phyloP scores from a whole-genome alignment of 1,284 basidiomycete species.

The Papiliotrema nemorosa region DNA sequence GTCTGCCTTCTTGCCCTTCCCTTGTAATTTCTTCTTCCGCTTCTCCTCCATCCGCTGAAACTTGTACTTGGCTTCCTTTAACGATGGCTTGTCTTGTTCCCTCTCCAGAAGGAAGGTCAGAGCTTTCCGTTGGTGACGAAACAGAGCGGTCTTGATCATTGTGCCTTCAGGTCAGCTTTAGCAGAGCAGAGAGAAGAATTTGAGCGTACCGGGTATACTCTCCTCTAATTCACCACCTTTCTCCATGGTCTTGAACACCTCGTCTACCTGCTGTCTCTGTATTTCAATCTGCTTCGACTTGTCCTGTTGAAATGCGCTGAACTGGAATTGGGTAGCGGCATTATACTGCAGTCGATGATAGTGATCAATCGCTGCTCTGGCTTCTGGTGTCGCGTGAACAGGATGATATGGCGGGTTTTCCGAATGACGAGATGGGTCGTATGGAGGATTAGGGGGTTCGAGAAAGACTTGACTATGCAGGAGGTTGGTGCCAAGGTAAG shows the following conservation, averaged over 20 bases:
- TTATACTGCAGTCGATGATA: slow-evolving; percentile 11
- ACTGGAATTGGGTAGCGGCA: neutral
- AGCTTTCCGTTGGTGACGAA: slow-evolving; percentile 97
- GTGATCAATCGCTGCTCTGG: slow-evolving; percentile 9
- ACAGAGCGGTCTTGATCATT: slow-evolving; percentile 84
- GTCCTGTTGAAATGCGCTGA: slow-evolving; percentile 44
- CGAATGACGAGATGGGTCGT: slow-evolving; percentile 58
- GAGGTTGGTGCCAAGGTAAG: slow-evolving; percentile 72
- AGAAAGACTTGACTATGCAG: slow-evolving; percentile 66
- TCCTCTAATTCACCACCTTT: slow-evolving; percentile 81
- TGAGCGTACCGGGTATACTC: slow-evolving; percentile 69
- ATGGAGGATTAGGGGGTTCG: slow-evolving; percentile 65
- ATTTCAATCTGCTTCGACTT: slow-evolving; percentile 81
- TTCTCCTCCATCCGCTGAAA: slow-evolving; percentile 26
- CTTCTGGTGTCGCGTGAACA: slow-evolving; percentile 58
- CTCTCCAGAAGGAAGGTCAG: slow-evolving; percentile 93
- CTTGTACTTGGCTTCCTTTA: slow-evolving; percentile 39
- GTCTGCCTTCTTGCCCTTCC: slow-evolving; percentile 9
- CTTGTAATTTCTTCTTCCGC: slow-evolving; percentile 19
- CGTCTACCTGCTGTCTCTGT: slow-evolving; percentile 87
- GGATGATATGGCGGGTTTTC: slow-evolving; percentile 70
- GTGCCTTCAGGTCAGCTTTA: slow-evolving; percentile 53
- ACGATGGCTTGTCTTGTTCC: slow-evolving; percentile 55
- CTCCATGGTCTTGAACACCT: slow-evolving; percentile 83
- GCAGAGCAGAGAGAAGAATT: neutral